Evolutionary conservation across 331 rosid genomes (phyloP), one percentile per base, ranked within the genome.

Genomic region (Pyracantha coccinea): DNA sequence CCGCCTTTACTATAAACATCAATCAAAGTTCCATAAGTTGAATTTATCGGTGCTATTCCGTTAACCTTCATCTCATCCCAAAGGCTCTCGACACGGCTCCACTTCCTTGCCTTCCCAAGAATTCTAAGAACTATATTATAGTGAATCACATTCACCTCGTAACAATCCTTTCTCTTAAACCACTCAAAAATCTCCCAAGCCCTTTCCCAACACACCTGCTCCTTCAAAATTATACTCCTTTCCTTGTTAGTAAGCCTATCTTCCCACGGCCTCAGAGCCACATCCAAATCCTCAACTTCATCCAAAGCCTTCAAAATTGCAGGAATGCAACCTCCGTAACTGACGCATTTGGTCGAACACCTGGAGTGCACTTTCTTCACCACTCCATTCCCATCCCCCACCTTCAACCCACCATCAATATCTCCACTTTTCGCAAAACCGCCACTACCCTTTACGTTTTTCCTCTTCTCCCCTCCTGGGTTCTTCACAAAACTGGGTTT

Each of bases 1-100:
- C 97, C 96, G 13, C 89, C 96, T 84, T 89, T 91, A 79, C 91
- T 86, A 58, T 89, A 89, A 76, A 81, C 92, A 86, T 93, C 97
- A 83, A 93, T 93, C 88, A 93, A 72, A 67, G 98, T 93, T 69
- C 98, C 98, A 71, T 87, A 93, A 1, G 98, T 93, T 10, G 98
- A 93, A 84, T 92, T 91, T 17, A 90, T 87, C 0, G 98, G 93
- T 20, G 44, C 82, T 71, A 91, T 83, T 54, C 95, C 89, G 53
- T 81, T 85, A 27, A 73, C 84, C 41, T 81, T 84, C 97, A 93
- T 91, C 82, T 93, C 93, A 66, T 83, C 83, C 93, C 96, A 93
- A 83, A 93, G 81, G 66, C 81, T 73, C 89, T 88, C 89, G 50
- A 91, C 72, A 15, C 16, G 61, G 31, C 58, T 74, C 98, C 98